These are phyloP conservation scores for Zopfochytrium polystomum DNA, from an alignment of 371 early-diverging fungal species.

Conservation along the genomic window DNA sequence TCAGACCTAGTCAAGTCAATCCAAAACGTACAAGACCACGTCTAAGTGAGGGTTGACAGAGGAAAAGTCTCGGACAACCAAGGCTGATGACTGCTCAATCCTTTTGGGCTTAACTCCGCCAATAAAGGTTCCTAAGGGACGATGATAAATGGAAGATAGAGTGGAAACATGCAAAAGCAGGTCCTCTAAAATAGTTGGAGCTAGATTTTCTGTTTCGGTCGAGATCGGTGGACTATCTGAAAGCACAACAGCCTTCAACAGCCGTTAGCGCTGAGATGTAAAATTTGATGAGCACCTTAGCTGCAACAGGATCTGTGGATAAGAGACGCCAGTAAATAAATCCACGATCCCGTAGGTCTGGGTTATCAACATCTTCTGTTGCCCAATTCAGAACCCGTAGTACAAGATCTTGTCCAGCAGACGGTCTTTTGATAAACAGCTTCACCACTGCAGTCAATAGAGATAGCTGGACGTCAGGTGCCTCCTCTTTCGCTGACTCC, in stretches of 20 bases:
- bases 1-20: not conserved
- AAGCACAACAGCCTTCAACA: constrained; percentile 57
- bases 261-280: constrained; percentile 2
- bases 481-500: constrained; percentile 67
- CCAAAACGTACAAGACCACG: constrained; percentile 17
- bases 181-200: constrained; percentile 43
- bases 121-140: constrained; percentile 40
- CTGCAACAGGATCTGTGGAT: constrained; percentile 80
- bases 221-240: constrained; percentile 55
- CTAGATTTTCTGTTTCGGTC: constrained; percentile 50
- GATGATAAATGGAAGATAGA: constrained; percentile 48
- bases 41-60: constrained; percentile 9
- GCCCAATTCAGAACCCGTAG: constrained; percentile 81
- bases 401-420: constrained; percentile 83
- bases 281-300: constrained; percentile 33
- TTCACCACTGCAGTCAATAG: constrained; percentile 88
- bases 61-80: constrained; percentile 29
- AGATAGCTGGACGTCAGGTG: constrained; percentile 82
- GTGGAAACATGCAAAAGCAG: constrained; percentile 46
- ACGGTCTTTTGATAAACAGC: constrained; percentile 83
- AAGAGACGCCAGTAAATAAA: constrained; percentile 95
- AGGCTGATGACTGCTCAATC: constrained; percentile 28
- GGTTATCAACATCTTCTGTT: constrained; percentile 88
- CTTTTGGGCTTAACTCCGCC: constrained; percentile 35
- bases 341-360: constrained; percentile 93